Conservation (phyloP, 495 filamentous ascomycete genomes). For the Geopyxis carbonaria region DNA sequence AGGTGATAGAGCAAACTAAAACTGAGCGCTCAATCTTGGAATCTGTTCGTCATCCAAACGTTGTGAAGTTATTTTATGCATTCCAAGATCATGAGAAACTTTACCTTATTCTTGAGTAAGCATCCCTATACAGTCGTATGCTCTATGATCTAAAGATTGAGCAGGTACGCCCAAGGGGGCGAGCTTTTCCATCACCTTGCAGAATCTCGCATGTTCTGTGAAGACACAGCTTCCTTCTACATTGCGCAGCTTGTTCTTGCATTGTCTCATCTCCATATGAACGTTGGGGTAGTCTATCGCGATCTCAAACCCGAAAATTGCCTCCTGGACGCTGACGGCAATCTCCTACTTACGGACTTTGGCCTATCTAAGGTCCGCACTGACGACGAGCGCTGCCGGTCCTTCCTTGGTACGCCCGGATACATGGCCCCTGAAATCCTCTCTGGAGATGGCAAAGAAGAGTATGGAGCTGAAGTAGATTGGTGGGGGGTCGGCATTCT, state of each 20-base stretch:
- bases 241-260: slow-evolving; percentile 96
- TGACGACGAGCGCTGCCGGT: slow-evolving; percentile 64
- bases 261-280: slow-evolving; percentile 78
- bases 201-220: slow-evolving; percentile 79
- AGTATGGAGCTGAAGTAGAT: slow-evolving; percentile 85
- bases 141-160: background rate
- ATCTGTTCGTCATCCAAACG: slow-evolving; percentile 85
- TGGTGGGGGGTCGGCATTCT: slow-evolving; percentile 97
- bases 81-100: slow-evolving; percentile 98
- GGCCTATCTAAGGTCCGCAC: slow-evolving; percentile 90
- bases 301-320: slow-evolving; percentile 98
- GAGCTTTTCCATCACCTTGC: slow-evolving; percentile 84
- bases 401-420: slow-evolving; percentile 79
- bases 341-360: slow-evolving; percentile 90
- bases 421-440: slow-evolving; percentile 99
- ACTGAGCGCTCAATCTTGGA: slow-evolving; percentile 89
- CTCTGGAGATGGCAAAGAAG: slow-evolving; percentile 39
- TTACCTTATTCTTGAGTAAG: slow-evolving; percentile 73
- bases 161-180: slow-evolving; percentile 74
- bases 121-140: background rate
- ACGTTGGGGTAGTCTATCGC: slow-evolving; percentile 83
- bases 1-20: slow-evolving; percentile 87
- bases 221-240: slow-evolving; percentile 81
- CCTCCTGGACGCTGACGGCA: slow-evolving; percentile 76
- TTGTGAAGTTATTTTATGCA: slow-evolving; percentile 93